Evolutionary conservation across 345 rosid genomes (phyloP).

Genomic region (Hirschfeldia incana): DNA sequence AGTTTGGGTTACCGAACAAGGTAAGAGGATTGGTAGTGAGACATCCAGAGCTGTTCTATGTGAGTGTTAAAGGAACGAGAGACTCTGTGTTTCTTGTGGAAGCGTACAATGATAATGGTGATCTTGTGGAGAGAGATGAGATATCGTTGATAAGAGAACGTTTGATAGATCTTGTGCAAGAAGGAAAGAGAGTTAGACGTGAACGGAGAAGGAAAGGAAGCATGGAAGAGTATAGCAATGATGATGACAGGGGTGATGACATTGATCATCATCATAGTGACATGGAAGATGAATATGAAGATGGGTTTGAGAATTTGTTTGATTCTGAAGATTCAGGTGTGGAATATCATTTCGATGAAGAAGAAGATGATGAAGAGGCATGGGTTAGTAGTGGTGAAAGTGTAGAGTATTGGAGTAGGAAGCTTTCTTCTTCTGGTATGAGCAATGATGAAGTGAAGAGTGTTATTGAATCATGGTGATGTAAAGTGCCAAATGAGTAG

Average conservation of each 20-base stretch:
- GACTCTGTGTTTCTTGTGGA: slow-evolving; percentile 76
- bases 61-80: slow-evolving; percentile 76
- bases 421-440: slow-evolving; percentile 32
- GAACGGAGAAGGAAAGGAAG: slow-evolving; percentile 48
- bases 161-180: slow-evolving; percentile 59
- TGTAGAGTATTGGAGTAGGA: slow-evolving; percentile 60
- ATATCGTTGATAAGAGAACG: slow-evolving; percentile 49
- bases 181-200: slow-evolving; percentile 71
- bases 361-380: slow-evolving; percentile 30
- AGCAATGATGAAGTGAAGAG: slow-evolving; percentile 17
- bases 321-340: slow-evolving; percentile 55
- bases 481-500: not conserved
- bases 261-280: slow-evolving; percentile 5
- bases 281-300: slow-evolving; percentile 49
- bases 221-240: not conserved
- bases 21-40: slow-evolving; percentile 70
- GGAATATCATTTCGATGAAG: slow-evolving; percentile 48
- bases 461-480: slow-evolving; percentile 57
- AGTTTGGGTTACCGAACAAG: slow-evolving; percentile 69
- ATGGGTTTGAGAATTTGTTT: slow-evolving; percentile 76
- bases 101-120: slow-evolving; percentile 66
- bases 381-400: slow-evolving; percentile 18
- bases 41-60: slow-evolving; percentile 85
- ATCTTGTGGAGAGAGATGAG: slow-evolving; percentile 62
- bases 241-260: slow-evolving; percentile 16